Evolutionary conservation across 176 grass and related monocot species (phyloP), one percentile per base, ranked within the genome.

Genomic region (Hyparrhenia diplandra): DNA sequence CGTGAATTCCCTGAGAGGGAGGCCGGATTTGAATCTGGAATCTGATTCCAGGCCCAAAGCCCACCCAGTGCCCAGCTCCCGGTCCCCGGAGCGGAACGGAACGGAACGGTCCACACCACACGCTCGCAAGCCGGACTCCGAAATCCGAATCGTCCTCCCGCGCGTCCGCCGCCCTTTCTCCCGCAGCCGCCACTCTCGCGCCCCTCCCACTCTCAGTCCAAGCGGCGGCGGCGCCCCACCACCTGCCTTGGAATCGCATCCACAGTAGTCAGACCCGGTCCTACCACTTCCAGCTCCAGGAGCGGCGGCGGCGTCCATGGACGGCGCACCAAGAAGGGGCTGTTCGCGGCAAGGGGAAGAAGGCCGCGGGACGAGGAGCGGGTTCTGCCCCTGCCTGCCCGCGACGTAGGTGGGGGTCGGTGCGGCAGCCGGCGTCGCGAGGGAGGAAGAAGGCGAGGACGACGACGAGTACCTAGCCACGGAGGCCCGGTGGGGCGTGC

Each of bases 401-500:
- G 79, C 91, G 3, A 78, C 79, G 77, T 71, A 90, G 37, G 80
- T 63, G 41, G 84, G 83, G n/a, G 62, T 84, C 0, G 60, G 65
- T 58, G 71, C 24, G 69, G 74, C 70, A 5, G 78, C 71, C 2
- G 49, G 31, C 32, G 67, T 81, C n/a, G 64, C 27, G 31, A 66
- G 25, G 20, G 68, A 58, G 64, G 68, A 62, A 14, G 71, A 32
- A n/a, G n/a, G 46, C 49, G 31, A 32, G 31, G 76, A 62, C n/a
- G 70, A 55, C 47, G 80, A 54, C 31, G 78, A 64, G 31, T 90
- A 92, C 64, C 64, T 98, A 18, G 86, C 63, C 69, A 87, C 78
- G 77, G 92, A 91, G 77, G 69, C 52, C 27, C 84, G 79, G 30
- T 98, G 95, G 90, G 88, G 88, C 17, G 90, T 98, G 34, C 88